Evolutionary conservation across 768 basidiomycete genomes (phyloP), one percentile per base, ranked within the genome.

Genomic region (Trametes coccinea): DNA sequence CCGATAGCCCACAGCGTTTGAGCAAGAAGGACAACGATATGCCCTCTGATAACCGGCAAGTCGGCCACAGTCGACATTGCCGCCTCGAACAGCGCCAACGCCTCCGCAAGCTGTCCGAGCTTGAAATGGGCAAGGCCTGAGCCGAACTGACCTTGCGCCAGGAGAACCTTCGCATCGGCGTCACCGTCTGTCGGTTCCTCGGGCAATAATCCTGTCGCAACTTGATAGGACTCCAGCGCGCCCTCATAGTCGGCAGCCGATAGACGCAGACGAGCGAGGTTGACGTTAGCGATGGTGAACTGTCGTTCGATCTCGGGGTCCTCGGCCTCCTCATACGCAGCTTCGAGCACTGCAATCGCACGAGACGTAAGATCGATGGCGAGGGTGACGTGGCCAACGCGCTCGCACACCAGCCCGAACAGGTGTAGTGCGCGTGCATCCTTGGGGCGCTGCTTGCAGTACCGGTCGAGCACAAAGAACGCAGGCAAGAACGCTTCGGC

Each of bases 271-370:
- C 97, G 85, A 0, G 88, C 97, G 7, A 93, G 76, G 60, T 90
- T 96, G 27, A 84, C 77, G 63, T 95, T 90, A 0, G 95, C 92
- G 41, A 94, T 84, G 5, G 83, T 85, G 69, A 89, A 99, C 55
- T 84, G 87, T 52, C 79, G 76, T 73, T 98, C 97, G 10, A 93
- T 84, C 27, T 79, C 76, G 1, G 87, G 74, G 55, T 93, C 89
- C 73, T 99, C 97, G 13, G 83, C 84, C 55, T 89, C 86, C 72
- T 99, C 97, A 75, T 97, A 99, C 30, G 83, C 81, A 1, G 84
- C 81, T 73, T 98, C 96, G n/a, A 98, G 77, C 9, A 94, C 78
- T 3, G 73, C 61, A 13, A 93, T 91, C 0, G 90, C 86, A 31
- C 80, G 80, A 37, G 78, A 73, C 43, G 95, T 78, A 37, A 85